Evolutionary conservation across 176 grass and related monocot genomes (phyloP), one percentile per base, ranked within the genome.

Genomic region (Alloteropsis semialata): DNA sequence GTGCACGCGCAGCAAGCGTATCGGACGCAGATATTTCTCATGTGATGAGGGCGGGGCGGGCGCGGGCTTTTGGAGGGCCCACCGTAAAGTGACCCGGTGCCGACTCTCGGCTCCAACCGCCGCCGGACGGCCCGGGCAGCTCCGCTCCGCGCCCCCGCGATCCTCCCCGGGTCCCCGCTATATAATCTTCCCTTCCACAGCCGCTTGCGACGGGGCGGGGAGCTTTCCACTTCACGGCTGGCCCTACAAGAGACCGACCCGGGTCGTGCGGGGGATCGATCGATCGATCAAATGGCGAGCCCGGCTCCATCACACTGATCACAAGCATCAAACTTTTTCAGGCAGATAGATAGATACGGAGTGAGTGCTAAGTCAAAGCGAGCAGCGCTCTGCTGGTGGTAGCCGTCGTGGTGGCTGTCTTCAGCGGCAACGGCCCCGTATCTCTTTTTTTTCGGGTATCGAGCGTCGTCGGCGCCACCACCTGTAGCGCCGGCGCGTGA

Each of bases 1-100:
- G 71, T 68, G 82, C 76, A 64, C 50, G 76, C 54, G 51, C 54
- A 11, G 37, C 81, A 21, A 43, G 67, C 68, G 43, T 34, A 70
- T 3, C 28, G 2, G 3, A n/a, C 44, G 28, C n/a, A 86, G 83
- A 90, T 78, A 90, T 90, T 86, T 90, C 6, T 73, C 82, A 10
- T 64, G 59, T 69, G 61, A 62, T n/a, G n/a, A n/a, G n/a, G n/a
- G n/a, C n/a, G n/a, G 77, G 3, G 77, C 77, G 8, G 60, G 61
- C 81, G 75, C 6, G 53, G 32, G 0, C 76, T 80, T 69, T 81
- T 16, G 24, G 6, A 1, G 22, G 19, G 45, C 71, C 87, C 77
- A 71, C 77, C 70, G 0, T 37, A 41, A 27, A 54, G 69, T 77
- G 83, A 65, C 83, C 34, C 36, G 28, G 21, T 63, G 22, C 82